These are phyloP conservation scores for Baeospora myosura DNA, from an alignment of 1,284 basidiomycete species.

Conservation along the genomic window DNA sequence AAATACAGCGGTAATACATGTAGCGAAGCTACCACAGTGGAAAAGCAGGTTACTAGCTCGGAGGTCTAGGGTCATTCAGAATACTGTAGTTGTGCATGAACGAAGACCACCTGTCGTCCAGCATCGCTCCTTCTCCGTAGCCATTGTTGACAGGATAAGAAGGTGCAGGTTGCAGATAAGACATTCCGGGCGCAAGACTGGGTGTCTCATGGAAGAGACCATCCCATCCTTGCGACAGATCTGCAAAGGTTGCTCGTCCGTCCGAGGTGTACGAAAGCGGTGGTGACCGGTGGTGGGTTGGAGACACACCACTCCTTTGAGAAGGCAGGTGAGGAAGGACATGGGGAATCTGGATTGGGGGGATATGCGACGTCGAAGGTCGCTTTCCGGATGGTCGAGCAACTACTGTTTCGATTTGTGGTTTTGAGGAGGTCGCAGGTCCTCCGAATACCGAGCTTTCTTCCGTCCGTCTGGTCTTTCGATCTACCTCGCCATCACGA, in stretches of 20 bases:
- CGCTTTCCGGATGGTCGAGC: no score
- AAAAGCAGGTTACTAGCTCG: no score
- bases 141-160: neutral
- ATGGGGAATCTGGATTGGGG: no score
- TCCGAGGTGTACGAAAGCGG: slow-evolving; percentile 1
- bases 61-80: slow-evolving; percentile 13
- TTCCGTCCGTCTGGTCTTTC: slow-evolving; percentile 15
- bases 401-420: neutral
- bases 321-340: no score
- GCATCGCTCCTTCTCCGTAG: slow-evolving; percentile 18
- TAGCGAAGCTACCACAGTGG: no score
- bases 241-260: slow-evolving; percentile 4
- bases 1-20: no score
- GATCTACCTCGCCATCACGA: slow-evolving; percentile 12
- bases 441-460: slow-evolving; percentile 37
- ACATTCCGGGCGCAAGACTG: slow-evolving; percentile 11
- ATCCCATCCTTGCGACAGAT: slow-evolving; percentile 23
- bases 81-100: slow-evolving; percentile 30
- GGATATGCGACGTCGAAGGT: no score
- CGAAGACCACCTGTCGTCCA: slow-evolving; percentile 33
- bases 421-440: slow-evolving; percentile 6
- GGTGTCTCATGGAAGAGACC: slow-evolving; percentile 31
- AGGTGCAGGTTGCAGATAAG: slow-evolving; percentile 7
- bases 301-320: no score
- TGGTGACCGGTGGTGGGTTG: neutral